These are phyloP conservation scores for Podaxis sp. DNA, from an alignment of 768 basidiomycete species.

Conservation along the genomic window DNA sequence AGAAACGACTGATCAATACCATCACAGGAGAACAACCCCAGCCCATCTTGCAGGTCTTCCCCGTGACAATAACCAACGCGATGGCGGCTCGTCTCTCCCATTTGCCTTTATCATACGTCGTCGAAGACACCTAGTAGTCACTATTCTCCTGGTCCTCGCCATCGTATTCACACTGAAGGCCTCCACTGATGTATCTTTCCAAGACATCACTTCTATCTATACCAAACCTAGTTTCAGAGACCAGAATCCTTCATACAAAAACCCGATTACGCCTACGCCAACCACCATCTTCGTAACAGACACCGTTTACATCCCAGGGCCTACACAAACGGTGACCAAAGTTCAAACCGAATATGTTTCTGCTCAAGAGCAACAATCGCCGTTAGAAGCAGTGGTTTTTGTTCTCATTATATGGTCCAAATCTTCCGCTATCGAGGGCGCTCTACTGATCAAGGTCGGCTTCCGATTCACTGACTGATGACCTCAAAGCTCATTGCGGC, in stretches of 20 bases:
- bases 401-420: conserved; percentile 43
- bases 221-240: not conserved
- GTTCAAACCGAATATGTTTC: not conserved
- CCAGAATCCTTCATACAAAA: not conserved
- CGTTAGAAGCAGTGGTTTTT: conserved; percentile 35
- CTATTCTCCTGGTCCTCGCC: not conserved
- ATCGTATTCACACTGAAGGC: not conserved
- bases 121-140: not conserved
- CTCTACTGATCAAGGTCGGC: conserved; percentile 40
- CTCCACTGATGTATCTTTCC: not conserved
- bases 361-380: not conserved
- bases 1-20: not conserved
- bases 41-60: not conserved
- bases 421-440: conserved; percentile 39
- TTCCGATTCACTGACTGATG: not conserved
- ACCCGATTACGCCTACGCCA: not conserved
- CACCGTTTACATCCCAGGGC: not conserved
- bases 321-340: not conserved
- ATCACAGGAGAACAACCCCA: not conserved
- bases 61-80: not conserved
- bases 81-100: not conserved
- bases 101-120: not conserved
- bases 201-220: not conserved
- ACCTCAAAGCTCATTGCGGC: not conserved
- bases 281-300: not conserved